Evolutionary conservation across 805 yeast species (phyloP), one percentile per base, ranked within the genome.

Genomic region (Schwanniomyces vanrijiae): DNA sequence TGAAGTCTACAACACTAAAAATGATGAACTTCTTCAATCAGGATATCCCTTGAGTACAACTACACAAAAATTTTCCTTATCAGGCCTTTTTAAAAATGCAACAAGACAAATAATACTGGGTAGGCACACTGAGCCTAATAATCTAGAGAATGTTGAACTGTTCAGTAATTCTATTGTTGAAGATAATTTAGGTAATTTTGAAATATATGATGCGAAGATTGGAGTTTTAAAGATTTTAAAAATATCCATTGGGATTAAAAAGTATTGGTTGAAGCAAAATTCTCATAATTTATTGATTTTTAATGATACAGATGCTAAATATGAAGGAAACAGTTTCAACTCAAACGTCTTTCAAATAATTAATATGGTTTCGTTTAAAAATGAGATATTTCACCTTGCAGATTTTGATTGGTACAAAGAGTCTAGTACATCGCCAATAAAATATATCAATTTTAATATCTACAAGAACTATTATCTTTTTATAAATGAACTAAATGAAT

Each of bases 191-290:
- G 49, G 61, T 8, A 65, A 65, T 47, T 56, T 51, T 21, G 46
- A 52, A 13, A 54, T 71, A 11, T 69, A 64, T 19, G 53, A 47
- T 22, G 68, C 59, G 3, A 66, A 62, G 38, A 21, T 69, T 8
- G 48, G 66, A 1, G 53, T 72, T 2, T 57, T 54, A 46, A 70
- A 67, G 42, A 54, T 68, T 5, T 55, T 73, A 38, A 70, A 69
- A 50, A 56, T 71, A 24, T 61, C 65, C 10, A 61, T 66, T 19
- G 68, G 67, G 0, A 52, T 69, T 10, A 45, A 54, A 4, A 48
- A 60, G 13, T 68, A 55, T 43, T 73, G 76, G 76, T 51, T 71
- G 37, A 67, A 70, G 42, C 59, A 63, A 21, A 68, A 70, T 49
- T 69, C 76, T 31, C 75, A 71, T 48, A 66, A 66, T 50, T 52